These are phyloP conservation scores for Diversispora eburnea DNA, from an alignment of 192 early-diverging fungal species.

Conservation along the genomic window DNA sequence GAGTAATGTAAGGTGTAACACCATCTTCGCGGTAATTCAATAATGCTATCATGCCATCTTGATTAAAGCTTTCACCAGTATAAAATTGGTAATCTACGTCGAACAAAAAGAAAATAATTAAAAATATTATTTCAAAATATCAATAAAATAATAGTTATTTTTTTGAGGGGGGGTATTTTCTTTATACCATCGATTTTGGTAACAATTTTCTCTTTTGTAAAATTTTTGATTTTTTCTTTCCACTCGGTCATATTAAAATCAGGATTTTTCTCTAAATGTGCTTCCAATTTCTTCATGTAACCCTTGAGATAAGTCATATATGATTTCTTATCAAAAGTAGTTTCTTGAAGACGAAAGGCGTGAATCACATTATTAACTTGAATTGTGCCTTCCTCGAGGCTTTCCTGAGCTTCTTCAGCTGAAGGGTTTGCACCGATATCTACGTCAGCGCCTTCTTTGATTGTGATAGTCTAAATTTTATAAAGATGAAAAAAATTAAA, in stretches of 20 bases:
- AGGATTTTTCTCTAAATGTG: conserved; percentile 56
- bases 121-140: neutral
- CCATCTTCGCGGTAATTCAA: conserved; percentile 97
- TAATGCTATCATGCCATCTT: conserved; percentile 80
- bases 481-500: too few species aligned
- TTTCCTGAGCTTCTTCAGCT: conserved; percentile 74
- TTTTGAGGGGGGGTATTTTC: too few species aligned
- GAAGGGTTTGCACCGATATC: conserved; percentile 93
- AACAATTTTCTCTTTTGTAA: conserved; percentile 81
- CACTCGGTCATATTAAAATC: conserved; percentile 58
- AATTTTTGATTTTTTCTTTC: conserved; percentile 54
- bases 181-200: conserved; percentile 61
- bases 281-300: conserved; percentile 84
- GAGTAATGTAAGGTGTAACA: conserved; percentile 84
- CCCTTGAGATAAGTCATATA: conserved; percentile 90
- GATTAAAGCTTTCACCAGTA: conserved; percentile 82
- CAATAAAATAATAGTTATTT: neutral
- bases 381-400: conserved; percentile 54
- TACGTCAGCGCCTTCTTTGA: conserved; percentile 65
- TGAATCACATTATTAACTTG: conserved; percentile 86
- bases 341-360: conserved; percentile 69
- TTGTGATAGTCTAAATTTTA: conserved; percentile 50
- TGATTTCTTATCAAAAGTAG: conserved; percentile 87
- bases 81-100: conserved; percentile 81
- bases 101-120: neutral